Evolutionary conservation across 306 rosid genomes (phyloP).

Genomic region (Quercus parvula): DNA sequence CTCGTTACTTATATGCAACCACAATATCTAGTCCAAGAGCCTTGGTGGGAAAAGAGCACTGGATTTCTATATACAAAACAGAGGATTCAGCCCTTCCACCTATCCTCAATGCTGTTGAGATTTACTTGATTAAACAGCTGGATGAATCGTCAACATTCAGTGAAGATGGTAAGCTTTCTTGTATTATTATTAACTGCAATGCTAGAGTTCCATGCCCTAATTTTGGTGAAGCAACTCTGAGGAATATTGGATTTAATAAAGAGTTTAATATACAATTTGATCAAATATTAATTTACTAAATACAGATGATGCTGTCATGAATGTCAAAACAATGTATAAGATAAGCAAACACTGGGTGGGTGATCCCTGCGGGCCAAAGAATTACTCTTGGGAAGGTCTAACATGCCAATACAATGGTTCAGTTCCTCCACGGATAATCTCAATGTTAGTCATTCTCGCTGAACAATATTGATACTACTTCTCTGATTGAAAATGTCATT

Average conservation of each 20-base stretch:
- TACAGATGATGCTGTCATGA: slow-evolving; percentile 47
- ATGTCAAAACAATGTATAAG: slow-evolving; percentile 37
- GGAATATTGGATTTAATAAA: no score
- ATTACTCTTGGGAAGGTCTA: slow-evolving; percentile 62
- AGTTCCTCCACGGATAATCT: slow-evolving; percentile 38
- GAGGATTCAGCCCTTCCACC: slow-evolving; percentile 57
- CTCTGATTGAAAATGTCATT: not conserved
- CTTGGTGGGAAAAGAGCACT: slow-evolving; percentile 57
- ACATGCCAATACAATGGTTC: slow-evolving; percentile 43
- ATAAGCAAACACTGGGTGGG: slow-evolving; percentile 51
- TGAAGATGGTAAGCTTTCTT: slow-evolving; percentile 48
- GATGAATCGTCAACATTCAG: slow-evolving; percentile 38
- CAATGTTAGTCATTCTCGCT: slow-evolving; percentile 35
- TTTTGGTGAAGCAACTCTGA: no score
- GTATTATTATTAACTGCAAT: not conserved
- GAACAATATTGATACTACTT: no score
- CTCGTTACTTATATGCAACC: slow-evolving; percentile 29
- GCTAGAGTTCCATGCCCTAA: no score
- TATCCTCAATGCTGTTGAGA: slow-evolving; percentile 64
- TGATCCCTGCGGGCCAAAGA: slow-evolving; percentile 71
- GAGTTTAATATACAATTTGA: no score
- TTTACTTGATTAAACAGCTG: slow-evolving; percentile 34
- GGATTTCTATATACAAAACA: slow-evolving; percentile 44
- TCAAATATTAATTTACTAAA: not conserved
- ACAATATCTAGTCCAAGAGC: slow-evolving; percentile 33